Percentiles rank a stretch among this genome's conserved stretches.
phyloP scores from a whole-genome alignment of 805 yeast species.

The Torulaspora microellipsoides region DNA sequence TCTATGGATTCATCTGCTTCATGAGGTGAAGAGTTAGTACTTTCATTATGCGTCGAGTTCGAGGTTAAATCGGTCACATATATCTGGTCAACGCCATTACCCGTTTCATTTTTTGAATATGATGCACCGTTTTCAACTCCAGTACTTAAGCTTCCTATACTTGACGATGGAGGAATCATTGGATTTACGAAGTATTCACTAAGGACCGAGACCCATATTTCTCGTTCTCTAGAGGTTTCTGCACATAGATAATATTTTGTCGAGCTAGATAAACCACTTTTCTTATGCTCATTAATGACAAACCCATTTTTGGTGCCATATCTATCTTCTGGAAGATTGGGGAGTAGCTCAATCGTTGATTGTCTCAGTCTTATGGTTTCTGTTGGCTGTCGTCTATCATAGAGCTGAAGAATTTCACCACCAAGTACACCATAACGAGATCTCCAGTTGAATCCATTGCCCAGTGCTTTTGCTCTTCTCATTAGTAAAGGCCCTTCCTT shows the following conservation, averaged over 20 bases:
- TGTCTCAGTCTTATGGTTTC: constrained; percentile 41
- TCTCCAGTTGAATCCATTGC: constrained; percentile 63
- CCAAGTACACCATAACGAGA: constrained; percentile 63
- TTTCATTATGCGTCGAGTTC: constrained; percentile 3
- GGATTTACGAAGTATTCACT: constrained; percentile 30
- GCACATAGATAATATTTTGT: constrained; percentile 69
- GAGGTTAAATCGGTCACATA: constrained; percentile 20
- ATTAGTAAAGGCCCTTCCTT: constrained; percentile 65
- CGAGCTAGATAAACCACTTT: constrained; percentile 34
- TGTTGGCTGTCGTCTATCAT: constrained; percentile 48
- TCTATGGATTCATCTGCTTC: constrained; percentile 14
- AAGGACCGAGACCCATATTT: constrained; percentile 57
- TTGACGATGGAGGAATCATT: constrained; percentile 7
- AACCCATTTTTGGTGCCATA: constrained; percentile 37
- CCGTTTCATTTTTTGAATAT: constrained; percentile 6
- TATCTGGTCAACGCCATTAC: constrained; percentile 15
- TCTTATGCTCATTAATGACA: constrained; percentile 39
- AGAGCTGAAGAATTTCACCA: constrained; percentile 52
- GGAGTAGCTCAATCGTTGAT: constrained; percentile 38
- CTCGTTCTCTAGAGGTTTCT: constrained; percentile 73
- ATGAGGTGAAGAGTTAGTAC: constrained; percentile 13
- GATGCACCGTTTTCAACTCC: constrained; percentile 7
- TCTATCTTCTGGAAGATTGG: constrained; percentile 35
- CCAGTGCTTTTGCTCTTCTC: constrained; percentile 48
- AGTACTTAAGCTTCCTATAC: constrained; percentile 8